Evolutionary conservation across 73 alveolate species (phyloP).

Genomic region (Uronychia binucleata): DNA sequence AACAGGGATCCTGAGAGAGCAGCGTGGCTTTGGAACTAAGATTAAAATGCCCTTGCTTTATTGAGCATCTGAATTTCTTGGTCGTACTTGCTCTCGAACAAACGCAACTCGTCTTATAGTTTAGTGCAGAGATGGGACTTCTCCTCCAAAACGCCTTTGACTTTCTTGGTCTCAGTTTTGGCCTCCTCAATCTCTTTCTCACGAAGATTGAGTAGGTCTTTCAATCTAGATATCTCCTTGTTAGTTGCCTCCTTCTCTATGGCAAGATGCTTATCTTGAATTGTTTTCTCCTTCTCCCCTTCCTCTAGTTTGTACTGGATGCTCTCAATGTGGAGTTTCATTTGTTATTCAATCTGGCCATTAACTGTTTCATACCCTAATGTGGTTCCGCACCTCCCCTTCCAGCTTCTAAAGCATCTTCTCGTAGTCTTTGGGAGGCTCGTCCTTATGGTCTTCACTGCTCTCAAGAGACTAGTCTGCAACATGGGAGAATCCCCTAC

Average conservation of each 20-base stretch:
- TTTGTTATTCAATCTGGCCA: conserved; percentile 35
- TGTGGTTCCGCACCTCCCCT: conserved; percentile 57
- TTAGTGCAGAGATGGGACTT: neutral
- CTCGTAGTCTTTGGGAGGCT: conserved; percentile 40
- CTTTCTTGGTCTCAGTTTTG: neutral
- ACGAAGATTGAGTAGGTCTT: conserved; percentile 8
- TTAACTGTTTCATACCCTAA: conserved; percentile 18
- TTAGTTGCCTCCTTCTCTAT: neutral
- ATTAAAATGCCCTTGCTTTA: neutral
- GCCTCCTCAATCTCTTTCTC: conserved; percentile 27
- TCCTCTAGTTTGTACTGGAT: conserved; percentile 32
- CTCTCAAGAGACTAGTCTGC: neutral
- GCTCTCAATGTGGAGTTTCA: conserved; percentile 57
- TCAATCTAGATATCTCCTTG: neutral
- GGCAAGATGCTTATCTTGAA: neutral
- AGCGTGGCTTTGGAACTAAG: neutral
- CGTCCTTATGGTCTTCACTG: neutral
- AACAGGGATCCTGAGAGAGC: neutral
- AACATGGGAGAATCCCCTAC: neutral
- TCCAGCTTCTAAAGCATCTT: conserved; percentile 28
- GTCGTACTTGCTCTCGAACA: neutral
- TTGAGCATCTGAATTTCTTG: neutral
- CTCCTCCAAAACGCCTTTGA: neutral
- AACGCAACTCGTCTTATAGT: neutral
- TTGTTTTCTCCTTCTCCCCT: conserved; percentile 10